Evolutionary conservation across 495 filamentous ascomycete species (phyloP).

Genomic region (Opeltia flavorubescens): DNA sequence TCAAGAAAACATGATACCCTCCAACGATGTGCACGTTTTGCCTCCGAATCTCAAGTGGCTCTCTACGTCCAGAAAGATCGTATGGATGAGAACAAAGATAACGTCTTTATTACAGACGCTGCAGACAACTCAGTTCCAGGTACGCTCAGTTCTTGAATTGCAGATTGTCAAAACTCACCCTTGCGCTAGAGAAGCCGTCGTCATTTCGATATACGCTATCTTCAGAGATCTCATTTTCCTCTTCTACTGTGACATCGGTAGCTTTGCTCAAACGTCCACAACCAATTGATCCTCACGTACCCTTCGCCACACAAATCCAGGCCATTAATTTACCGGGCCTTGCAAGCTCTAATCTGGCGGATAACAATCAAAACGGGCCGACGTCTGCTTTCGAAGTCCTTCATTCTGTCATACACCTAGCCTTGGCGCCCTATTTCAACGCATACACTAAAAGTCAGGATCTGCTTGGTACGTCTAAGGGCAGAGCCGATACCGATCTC

Average conservation of each 20-base stretch:
- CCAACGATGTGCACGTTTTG: slow-evolving; percentile 77
- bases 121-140: not conserved
- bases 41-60: slow-evolving; percentile 69
- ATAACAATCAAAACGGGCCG: slow-evolving; percentile 51
- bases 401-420: slow-evolving; percentile 75
- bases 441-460: slow-evolving; percentile 80
- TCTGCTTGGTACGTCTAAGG: slow-evolving; percentile 43
- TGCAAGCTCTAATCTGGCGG: slow-evolving; percentile 45
- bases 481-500: slow-evolving; percentile 65
- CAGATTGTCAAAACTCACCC: not conserved
- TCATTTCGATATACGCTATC: slow-evolving; percentile 64
- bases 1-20: slow-evolving; percentile 58
- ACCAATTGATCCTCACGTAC: slow-evolving; percentile 65
- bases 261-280: slow-evolving; percentile 79
- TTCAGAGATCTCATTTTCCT: slow-evolving; percentile 62
- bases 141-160: not conserved
- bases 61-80: slow-evolving; percentile 85
- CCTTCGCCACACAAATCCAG: slow-evolving; percentile 74
- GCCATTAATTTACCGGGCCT: slow-evolving; percentile 81
- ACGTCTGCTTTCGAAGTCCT: slow-evolving; percentile 82
- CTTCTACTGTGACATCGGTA: slow-evolving; percentile 68
- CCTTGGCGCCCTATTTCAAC: slow-evolving; percentile 88
- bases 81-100: slow-evolving; percentile 36
- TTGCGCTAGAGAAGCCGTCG: slow-evolving; percentile 15
- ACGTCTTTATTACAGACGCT: slow-evolving; percentile 29